Conservation (phyloP, 2,329 filamentous ascomycete genomes). For the Periconia sp. region DNA sequence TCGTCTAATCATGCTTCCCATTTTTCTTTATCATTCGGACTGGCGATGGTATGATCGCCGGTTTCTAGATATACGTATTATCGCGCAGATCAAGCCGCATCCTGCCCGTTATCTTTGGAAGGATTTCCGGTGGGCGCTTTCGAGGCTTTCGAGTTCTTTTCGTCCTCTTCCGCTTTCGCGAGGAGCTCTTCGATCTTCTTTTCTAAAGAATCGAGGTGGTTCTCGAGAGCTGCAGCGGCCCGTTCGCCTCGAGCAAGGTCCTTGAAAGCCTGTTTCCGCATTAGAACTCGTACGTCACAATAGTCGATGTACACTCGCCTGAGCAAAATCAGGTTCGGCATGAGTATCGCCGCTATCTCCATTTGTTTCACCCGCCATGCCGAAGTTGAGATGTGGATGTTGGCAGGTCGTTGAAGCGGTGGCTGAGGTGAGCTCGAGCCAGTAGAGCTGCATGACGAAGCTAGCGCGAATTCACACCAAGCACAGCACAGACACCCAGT, state of each 20-base stretch:
- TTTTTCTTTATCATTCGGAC: background rate
- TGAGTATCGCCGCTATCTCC: constrained; percentile 25
- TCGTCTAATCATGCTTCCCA: background rate
- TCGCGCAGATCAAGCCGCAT: constrained; percentile 14
- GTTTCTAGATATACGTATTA: background rate
- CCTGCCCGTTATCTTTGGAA: constrained; percentile 18
- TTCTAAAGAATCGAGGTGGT: constrained; percentile 60
- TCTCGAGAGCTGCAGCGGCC: constrained; percentile 61
- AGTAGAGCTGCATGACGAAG: constrained; percentile 35
- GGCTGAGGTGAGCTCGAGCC: constrained; percentile 21
- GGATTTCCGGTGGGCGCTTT: constrained; percentile 20
- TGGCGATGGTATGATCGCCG: background rate
- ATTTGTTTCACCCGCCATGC: constrained; percentile 41
- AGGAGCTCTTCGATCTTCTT: constrained; percentile 61
- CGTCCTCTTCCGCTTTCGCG: constrained; percentile 54
- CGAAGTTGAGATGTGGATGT: constrained; percentile 17
- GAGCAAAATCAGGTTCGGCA: constrained; percentile 42
- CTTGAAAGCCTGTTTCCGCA: constrained; percentile 53
- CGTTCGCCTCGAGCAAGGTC: constrained; percentile 61
- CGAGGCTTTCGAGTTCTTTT: constrained; percentile 32
- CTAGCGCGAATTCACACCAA: constrained; percentile 35
- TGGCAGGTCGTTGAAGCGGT: constrained; percentile 10
- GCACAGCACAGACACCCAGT: constrained; percentile 29
- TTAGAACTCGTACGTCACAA: constrained; percentile 15
- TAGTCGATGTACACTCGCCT: constrained; percentile 24